A percentile compares a stretch with the other conserved stretches of the same genome.
These are phyloP conservation scores for Suillus hirtellus DNA, from an alignment of 768 basidiomycete species.

Conservation along the genomic window DNA sequence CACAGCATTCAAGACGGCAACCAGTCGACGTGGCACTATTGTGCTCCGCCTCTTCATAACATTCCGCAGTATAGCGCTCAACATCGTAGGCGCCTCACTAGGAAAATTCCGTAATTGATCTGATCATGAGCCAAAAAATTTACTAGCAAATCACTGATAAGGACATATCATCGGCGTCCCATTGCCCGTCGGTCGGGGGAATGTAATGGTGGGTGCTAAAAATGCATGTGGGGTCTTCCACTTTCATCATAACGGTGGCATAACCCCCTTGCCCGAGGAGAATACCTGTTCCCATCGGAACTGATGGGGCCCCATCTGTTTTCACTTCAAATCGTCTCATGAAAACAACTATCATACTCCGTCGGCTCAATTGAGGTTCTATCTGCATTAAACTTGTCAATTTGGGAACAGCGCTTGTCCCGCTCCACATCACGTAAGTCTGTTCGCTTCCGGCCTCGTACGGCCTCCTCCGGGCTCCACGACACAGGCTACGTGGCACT, in stretches of 20 bases:
- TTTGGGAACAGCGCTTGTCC: background rate
- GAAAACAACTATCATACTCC: background rate
- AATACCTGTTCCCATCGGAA: background rate
- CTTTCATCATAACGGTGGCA: too few species aligned
- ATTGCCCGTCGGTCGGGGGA: background rate
- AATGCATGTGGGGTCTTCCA: background rate
- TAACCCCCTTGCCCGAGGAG: background rate
- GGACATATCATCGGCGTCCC: background rate
- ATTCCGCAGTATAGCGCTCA: conserved; percentile 1
- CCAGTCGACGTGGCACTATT: background rate
- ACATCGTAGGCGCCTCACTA: background rate
- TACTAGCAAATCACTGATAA: background rate
- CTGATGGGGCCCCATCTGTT: background rate
- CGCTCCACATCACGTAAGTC: background rate
- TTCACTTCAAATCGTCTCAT: background rate
- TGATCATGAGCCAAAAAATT: background rate
- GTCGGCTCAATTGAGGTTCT: background rate
- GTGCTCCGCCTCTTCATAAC: background rate
- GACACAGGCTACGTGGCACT: background rate
- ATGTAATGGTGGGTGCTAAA: background rate
- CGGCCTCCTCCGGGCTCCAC: background rate
- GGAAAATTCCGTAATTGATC: background rate
- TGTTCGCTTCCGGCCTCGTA: background rate
- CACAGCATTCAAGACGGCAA: background rate
- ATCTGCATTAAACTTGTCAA: background rate